Percentiles rank a stretch among this genome's conserved stretches.
These are phyloP conservation scores for Alternaria solani DNA, from an alignment of 2,329 filamentous ascomycete species.

Conservation along the genomic window DNA sequence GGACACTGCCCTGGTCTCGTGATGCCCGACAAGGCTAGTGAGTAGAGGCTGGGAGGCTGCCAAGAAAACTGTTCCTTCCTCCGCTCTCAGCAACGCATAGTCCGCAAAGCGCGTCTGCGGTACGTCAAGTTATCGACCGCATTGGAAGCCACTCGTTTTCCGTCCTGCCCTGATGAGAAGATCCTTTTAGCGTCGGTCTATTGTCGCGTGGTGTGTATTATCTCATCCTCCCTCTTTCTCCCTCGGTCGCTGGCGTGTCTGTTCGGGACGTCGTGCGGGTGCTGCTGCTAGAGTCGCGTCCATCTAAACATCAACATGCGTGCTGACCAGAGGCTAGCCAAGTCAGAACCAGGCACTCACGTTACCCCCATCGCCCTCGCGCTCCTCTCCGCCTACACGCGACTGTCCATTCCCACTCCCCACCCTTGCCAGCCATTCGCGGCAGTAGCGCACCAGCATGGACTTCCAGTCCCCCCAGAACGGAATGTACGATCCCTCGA, in stretches of 20 bases:
- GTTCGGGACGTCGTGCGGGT: slow-evolving; percentile 27
- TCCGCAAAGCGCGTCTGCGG: slow-evolving; percentile 44
- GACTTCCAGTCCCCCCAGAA: slow-evolving; percentile 50
- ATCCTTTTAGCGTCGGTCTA: slow-evolving; percentile 33
- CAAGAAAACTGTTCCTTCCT: slow-evolving; percentile 22
- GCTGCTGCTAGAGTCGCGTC: slow-evolving; percentile 35
- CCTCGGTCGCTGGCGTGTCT: slow-evolving; percentile 19
- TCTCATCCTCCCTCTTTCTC: slow-evolving; percentile 11
- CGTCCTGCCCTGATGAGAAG: slow-evolving; percentile 41
- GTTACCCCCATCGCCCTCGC: slow-evolving; percentile 24
- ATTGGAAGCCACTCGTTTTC: slow-evolving; percentile 35
- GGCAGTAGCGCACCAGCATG: slow-evolving; percentile 41
- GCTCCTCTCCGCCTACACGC: slow-evolving; percentile 14
- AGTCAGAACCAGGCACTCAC: slow-evolving; percentile 39
- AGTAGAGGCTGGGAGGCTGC: slow-evolving; percentile 14
- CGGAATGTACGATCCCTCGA: slow-evolving; percentile 48
- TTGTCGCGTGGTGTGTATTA: slow-evolving; percentile 37
- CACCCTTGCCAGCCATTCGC: slow-evolving; percentile 8
- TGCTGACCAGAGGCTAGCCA: slow-evolving; percentile 37
- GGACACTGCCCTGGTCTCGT: slow-evolving; percentile 19
- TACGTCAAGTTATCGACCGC: slow-evolving; percentile 45
- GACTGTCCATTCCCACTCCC: slow-evolving; percentile 16
- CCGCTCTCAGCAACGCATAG: slow-evolving; percentile 44
- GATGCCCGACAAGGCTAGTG: slow-evolving; percentile 25
- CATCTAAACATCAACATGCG: slow-evolving; percentile 40